Base-by-base conservation (phyloP, 2,329 filamentous ascomycete species). In the Nigrograna mackinnonii region DNA sequence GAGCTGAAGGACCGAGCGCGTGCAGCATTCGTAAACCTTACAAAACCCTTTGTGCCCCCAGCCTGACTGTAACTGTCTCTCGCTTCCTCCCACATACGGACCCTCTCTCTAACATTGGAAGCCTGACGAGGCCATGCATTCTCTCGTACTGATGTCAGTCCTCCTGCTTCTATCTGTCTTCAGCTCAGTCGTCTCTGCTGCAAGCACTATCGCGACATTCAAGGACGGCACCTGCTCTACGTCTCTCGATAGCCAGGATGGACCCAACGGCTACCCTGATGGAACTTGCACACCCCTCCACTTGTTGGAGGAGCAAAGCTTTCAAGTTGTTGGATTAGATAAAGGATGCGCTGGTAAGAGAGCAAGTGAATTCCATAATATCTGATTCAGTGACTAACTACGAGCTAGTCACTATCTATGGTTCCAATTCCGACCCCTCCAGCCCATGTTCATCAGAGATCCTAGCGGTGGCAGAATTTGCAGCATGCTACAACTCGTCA, bases 271-370 rank as follows among this genome's bases (percentile, higher is more conserved):
- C 16, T 46, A 46, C 35, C 43, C 43, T 17, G 26, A 46, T 18
- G 43, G 43, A 19, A 39, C 35, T 11, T 54, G 50, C 26, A 54
- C 49, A 7, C 46, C 44, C 2, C 26, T 58, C 2, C 37, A 49
- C 6, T 35, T 59, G n/a, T 43, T 33, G 4, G 22, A 6, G 3
- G 43, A 39, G 13, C 35, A 50, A n/a, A 54, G 53, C 21, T 61
- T 61, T 32, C 57, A 61, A 40, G 42, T 64, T 3, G 49, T 49
- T 11, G 48, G 47, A 11, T 30, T 64, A 14, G 60, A 64, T 42
- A 36, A 34, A 3, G 58, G 58, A 17, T 64, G 60, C 36, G 43
- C 46, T 32, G 56, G 60, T 61, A 47, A 11, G 46, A 40, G 19
- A 13, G 12, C 19, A 13, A 19, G 32, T 2, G 5, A 9, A 22